Base-by-base conservation (phyloP, 2,329 filamentous ascomycete species). In the Rutstroemia sp. region DNA sequence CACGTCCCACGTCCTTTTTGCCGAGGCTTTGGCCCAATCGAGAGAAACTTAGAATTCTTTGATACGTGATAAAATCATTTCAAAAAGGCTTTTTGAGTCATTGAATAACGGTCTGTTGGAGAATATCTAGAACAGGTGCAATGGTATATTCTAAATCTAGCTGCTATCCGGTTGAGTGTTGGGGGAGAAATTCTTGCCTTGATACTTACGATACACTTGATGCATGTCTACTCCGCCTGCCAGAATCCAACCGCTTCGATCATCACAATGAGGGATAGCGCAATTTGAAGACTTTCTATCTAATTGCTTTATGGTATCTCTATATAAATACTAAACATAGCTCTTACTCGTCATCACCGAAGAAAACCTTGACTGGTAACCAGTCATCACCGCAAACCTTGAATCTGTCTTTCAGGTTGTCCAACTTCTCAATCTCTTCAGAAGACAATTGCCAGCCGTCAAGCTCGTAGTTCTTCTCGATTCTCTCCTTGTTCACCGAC, bases 311-410 rank as follows among this genome's bases (percentile, higher is more conserved):
- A 47, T 51, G 44, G 45, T 55, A 58, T 55, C 46, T 48, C 46
- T 45, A 55, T 59, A 40, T 46, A 17, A 40, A 34, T 57, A 54
- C 50, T 68, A 82, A 91, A 75, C 44, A 51, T 30, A 45, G 12
- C 39, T 27, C 25, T n/a, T 56, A 56, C 23, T 92, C 87, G 67
- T 91, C 87, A 65, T 92, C 87, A 7, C 87, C 87, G 69, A 89
- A 89, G 78, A 94, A 94, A 38, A 92, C 87, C 78, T 84, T 86
- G 59, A 88, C 72, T 0, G 88, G 88, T 66, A 89, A 69, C 84
- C 87, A 92, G 27, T 68, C 73, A 69, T 92, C 89, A 38, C 79
- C 80, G 68, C 88, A 94, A 60, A 90, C 85, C 81, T 91, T 95
- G 79, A 92, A 92, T 51, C 89, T 82, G 75, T 66, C 65, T n/a